Percentiles rank a stretch among this genome's conserved stretches.
Conservation (phyloP, 2,329 filamentous ascomycete species). For the Lasiodiplodia hormozganensis region DNA sequence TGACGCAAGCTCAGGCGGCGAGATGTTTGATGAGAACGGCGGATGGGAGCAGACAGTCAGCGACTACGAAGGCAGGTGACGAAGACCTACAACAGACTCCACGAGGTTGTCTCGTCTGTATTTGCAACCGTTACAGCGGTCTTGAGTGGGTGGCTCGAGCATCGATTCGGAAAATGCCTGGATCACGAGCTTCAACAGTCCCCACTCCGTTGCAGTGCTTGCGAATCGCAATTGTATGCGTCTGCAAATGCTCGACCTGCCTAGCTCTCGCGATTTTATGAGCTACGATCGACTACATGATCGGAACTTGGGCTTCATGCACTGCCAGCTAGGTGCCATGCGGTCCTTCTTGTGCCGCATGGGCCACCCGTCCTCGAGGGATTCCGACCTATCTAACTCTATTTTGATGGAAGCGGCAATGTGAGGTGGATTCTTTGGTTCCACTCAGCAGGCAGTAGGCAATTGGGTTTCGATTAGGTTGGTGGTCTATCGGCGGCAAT, state of each 20-base stretch:
- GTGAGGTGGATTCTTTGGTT: neutral
- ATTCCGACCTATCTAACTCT: neutral
- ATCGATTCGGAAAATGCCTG: neutral
- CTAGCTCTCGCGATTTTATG: slow-evolving; percentile 1
- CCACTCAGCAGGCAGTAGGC: neutral
- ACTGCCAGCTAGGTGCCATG: neutral
- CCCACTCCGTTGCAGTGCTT: neutral
- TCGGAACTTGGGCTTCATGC: neutral
- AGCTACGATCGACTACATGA: neutral
- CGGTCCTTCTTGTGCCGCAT: neutral
- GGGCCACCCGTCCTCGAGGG: neutral
- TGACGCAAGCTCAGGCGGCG: slow-evolving; percentile 72
- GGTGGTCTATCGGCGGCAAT: neutral
- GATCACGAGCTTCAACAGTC: neutral
- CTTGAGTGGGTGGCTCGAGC: neutral
- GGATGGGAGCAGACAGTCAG: slow-evolving; percentile 25
- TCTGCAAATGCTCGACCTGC: slow-evolving; percentile 11
- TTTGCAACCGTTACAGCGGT: neutral
- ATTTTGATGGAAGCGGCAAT: neutral
- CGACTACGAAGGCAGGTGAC: slow-evolving; percentile 24
- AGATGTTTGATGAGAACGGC: slow-evolving; percentile 73
- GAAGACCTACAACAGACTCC: neutral
- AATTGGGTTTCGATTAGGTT: neutral
- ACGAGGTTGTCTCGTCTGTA: neutral
- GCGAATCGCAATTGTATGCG: neutral